Evolutionary conservation across 495 filamentous ascomycete species (phyloP), one percentile per base, ranked within the genome.

Genomic region (Saxophila tyrrhenica): DNA sequence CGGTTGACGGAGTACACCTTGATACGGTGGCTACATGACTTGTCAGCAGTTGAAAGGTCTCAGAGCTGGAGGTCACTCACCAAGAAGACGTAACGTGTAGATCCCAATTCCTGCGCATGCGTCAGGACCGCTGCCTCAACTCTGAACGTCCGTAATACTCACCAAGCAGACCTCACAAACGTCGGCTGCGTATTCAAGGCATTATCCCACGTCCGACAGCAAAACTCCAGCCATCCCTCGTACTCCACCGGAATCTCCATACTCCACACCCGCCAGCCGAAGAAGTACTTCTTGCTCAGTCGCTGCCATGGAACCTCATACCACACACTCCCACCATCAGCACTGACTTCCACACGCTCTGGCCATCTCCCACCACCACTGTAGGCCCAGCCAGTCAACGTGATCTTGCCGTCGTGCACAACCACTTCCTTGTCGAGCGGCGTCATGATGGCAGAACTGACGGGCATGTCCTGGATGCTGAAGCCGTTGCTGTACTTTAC

Each of bases 1-100:
- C 72, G 75, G 64, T 84, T 84, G 57, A 83, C 70, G 55, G 78
- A 83, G 63, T 83, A 85, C 11, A 84, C 60, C 51, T 69, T 79
- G 65, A 85, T 74, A 2, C 80, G 73, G 60, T 84, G 82, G 25
- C 29, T 35, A 13, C 29, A 35, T 13, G 29, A n/a, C 29, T 35
- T 35, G 29, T 35, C 29, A 35, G 29, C n/a, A n/a, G n/a, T n/a
- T n/a, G n/a, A n/a, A n/a, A n/a, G n/a, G n/a, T n/a, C n/a, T n/a
- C n/a, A n/a, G n/a, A n/a, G n/a, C n/a, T n/a, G n/a, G n/a, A n/a
- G n/a, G n/a, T n/a, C n/a, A 35, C 29, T 5, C 13, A 35, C 29
- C 75, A 78, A 2, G 76, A 80, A n/a, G 72, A 75, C 1, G 81
- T 84, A 23, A 85, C 81, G 65, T 84, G 81, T 15, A 84, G 67